These are phyloP conservation scores for Claviceps monticola DNA, from an alignment of 2,329 filamentous ascomycete genomes.

Conservation along the genomic window DNA sequence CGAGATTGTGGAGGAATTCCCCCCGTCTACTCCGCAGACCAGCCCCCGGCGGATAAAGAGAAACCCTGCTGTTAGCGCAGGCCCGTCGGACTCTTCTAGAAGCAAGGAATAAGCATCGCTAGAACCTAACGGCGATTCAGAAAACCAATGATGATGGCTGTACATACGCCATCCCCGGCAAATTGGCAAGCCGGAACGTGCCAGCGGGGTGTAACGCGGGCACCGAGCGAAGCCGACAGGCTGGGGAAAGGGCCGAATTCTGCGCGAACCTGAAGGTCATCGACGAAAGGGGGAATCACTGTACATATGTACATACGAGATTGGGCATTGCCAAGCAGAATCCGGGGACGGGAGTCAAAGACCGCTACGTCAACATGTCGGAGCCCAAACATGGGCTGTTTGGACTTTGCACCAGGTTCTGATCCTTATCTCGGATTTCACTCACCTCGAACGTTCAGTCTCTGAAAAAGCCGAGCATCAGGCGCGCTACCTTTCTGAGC, in stretches of 20 bases:
- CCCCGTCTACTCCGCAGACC: neutral
- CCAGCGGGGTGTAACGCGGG: constrained; percentile 6
- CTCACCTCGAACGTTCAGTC: too few species aligned
- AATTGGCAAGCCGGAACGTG: neutral
- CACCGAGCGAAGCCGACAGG: neutral
- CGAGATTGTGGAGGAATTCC: neutral
- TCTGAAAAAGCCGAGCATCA: too few species aligned
- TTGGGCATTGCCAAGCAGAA: too few species aligned
- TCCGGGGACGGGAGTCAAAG: too few species aligned
- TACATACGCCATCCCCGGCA: neutral
- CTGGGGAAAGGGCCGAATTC: neutral
- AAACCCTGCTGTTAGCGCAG: neutral
- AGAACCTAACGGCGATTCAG: neutral
- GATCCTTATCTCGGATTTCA: too few species aligned
- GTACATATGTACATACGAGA: too few species aligned
- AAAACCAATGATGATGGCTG: neutral
- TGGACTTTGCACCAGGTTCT: too few species aligned
- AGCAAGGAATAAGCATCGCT: neutral
- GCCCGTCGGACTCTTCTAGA: neutral
- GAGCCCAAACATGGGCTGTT: too few species aligned
- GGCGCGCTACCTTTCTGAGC: too few species aligned
- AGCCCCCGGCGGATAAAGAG: neutral
- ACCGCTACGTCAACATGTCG: too few species aligned
- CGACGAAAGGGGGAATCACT: too few species aligned
- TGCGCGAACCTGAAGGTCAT: too few species aligned